Base-by-base conservation (phyloP, 2,329 filamentous ascomycete genomes). In the Phoma herbarum region DNA sequence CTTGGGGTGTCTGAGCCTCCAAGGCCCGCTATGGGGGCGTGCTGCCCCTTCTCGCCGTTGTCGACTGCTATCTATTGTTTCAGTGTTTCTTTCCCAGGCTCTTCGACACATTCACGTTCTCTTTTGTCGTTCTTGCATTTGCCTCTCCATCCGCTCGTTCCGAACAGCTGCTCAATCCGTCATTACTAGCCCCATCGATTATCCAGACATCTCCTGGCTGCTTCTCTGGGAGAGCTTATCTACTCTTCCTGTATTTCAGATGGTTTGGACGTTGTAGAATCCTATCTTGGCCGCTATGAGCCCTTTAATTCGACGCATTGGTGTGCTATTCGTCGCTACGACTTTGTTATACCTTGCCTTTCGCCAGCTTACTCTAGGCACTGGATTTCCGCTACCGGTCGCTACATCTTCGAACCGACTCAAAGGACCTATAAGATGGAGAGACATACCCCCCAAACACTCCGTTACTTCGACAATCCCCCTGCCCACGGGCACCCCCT, bases 401-500 rank as follows among this genome's bases (percentile, higher is more conserved):
- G 57, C 48, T 35, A 73, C 63, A 26, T 70, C 71, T 2, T 75
- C 71, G 9, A 60, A 29, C 33, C 63, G 55, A 51, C 66, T 77
- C 39, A 62, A 66, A n/a, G 52, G 65, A 12, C 73, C 74, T 16
- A 60, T 77, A 20, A 60, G 58, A 49, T 78, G 75, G 77, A 75
- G 71, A 50, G 61, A 73, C 23, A 54, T 78, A 12, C 67, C 71
- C 4, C 57, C 68, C 23, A 69, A 63, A 16, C 69, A 75, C 43
- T 73, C 76, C 1, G 64, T 78, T 7, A 52, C 71, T 6, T 73
- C 71, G 12, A 70, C 71, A 12, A 69, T 70, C 3, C 35, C 71
- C 10, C 62, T 79, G 18, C 77, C 77, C 3, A 69, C 68, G 10
- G 75, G 71, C 23, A 63, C 53, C 10, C 66, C 75, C 9, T 22